Conservation (phyloP, 257 asterid genomes). For the Capsicum baccatum region DNA sequence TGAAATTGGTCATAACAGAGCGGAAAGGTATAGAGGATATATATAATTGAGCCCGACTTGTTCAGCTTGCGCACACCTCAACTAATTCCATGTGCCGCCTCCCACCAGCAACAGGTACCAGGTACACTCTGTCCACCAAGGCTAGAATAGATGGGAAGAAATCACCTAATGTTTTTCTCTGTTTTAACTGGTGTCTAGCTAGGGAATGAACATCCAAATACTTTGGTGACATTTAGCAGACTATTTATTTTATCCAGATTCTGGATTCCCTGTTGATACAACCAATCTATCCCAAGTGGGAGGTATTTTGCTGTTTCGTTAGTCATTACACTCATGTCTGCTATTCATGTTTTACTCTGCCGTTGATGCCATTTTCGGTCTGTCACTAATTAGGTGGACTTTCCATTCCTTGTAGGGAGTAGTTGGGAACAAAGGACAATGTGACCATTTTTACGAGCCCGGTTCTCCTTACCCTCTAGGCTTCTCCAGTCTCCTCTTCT, state of each 20-base stretch:
- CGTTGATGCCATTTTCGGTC: neutral
- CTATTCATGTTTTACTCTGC: neutral
- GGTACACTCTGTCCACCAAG: no score
- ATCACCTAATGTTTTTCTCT: no score
- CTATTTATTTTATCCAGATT: neutral
- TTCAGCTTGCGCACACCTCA: no score
- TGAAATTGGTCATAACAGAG: neutral
- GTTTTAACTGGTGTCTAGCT: neutral
- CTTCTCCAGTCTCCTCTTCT: neutral
- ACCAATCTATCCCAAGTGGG: neutral
- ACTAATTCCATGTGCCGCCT: no score
- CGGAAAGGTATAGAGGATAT: neutral
- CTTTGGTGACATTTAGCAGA: neutral
- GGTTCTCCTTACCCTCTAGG: neutral
- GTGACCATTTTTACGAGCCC: neutral
- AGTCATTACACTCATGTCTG: neutral
- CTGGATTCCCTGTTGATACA: neutral
- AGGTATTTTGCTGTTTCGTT: neutral
- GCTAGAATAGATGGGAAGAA: no score
- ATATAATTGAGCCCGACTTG: neutral
- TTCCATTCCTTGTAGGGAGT: neutral
- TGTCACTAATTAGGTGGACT: neutral
- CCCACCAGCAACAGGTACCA: no score
- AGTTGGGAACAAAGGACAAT: neutral
- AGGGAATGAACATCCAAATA: neutral